A percentile compares a stretch with the other conserved stretches of the same genome.
phyloP scores from a whole-genome alignment of 352 stramenopile genomes.

The Phytophthora podocarpi region DNA sequence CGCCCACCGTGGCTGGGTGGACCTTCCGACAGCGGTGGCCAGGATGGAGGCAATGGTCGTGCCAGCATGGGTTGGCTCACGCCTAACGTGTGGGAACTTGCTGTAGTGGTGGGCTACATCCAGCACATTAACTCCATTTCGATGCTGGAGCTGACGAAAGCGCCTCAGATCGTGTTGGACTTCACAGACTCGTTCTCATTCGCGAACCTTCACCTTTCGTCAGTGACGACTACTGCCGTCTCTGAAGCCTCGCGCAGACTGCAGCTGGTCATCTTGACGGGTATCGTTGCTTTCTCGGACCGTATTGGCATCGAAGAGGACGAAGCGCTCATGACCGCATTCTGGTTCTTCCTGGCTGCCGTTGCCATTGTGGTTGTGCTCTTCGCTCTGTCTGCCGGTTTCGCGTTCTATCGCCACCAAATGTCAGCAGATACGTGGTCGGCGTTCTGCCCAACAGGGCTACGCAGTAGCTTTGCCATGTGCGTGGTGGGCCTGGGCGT shows the following conservation, averaged over 20 bases:
- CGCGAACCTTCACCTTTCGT: conserved; percentile 58
- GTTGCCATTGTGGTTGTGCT: conserved; percentile 41
- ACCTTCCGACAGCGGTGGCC: conserved; percentile 14
- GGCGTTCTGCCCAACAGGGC: conserved; percentile 20
- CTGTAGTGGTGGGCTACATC: conserved; percentile 63
- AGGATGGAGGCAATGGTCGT: conserved; percentile 24
- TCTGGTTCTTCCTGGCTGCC: conserved; percentile 52
- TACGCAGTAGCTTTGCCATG: conserved; percentile 51
- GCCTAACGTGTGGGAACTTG: conserved; percentile 75
- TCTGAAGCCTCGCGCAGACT: conserved; percentile 42
- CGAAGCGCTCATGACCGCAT: conserved; percentile 42
- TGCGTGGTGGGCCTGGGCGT: conserved; percentile 56
- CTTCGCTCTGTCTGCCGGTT: conserved; percentile 40
- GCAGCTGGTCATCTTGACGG: conserved; percentile 60
- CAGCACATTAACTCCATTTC: conserved; percentile 77
- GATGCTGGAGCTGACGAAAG: conserved; percentile 74
- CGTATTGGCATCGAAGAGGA: conserved; percentile 67
- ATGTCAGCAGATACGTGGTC: conserved; percentile 33
- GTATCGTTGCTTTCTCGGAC: conserved; percentile 74
- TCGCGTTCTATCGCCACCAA: conserved; percentile 26
- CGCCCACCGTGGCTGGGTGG: conserved; percentile 45
- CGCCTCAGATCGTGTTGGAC: conserved; percentile 74
- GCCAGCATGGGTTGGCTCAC: conserved; percentile 44
- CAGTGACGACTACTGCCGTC: conserved; percentile 38
- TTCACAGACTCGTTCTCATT: conserved; percentile 83